Percentiles rank a stretch among this genome's conserved stretches.
Conservation (phyloP, 208 protist genomes). For the Leishmania turanica region DNA sequence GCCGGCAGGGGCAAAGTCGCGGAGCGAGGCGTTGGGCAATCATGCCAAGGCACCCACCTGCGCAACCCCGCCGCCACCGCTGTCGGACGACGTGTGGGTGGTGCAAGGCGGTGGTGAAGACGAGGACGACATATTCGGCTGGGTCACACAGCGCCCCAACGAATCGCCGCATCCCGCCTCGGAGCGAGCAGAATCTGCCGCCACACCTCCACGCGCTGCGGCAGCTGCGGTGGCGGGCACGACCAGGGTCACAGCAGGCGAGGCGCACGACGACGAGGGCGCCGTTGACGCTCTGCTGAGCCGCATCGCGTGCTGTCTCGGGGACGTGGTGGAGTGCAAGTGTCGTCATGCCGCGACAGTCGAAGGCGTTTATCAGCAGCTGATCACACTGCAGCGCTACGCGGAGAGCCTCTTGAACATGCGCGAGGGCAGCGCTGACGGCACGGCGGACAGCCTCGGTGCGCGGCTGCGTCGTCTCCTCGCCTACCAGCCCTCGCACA, state of each 20-base stretch:
- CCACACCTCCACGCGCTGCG: background rate
- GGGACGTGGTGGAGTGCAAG: constrained; percentile 15
- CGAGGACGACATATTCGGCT: constrained; percentile 25
- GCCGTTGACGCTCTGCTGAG: background rate
- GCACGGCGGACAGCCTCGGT: background rate
- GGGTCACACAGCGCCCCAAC: constrained; percentile 14
- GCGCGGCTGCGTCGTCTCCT: constrained; percentile 12
- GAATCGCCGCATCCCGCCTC: background rate
- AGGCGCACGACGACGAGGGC: background rate
- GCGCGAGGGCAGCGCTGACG: background rate
- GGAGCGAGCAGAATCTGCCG: background rate
- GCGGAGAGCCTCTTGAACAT: constrained; percentile 3
- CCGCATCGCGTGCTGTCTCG: constrained; percentile 12
- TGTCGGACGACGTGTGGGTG: background rate
- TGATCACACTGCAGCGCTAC: constrained; percentile 9
- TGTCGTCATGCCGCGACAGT: constrained; percentile 1
- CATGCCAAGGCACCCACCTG: background rate
- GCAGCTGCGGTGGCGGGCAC: background rate
- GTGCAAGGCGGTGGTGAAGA: background rate
- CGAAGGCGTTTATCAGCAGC: constrained; percentile 17
- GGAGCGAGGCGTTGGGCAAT: background rate
- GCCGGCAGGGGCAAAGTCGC: background rate
- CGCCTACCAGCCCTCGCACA: constrained; percentile 18
- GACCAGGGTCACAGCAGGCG: background rate
- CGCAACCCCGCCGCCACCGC: background rate